Conservation (phyloP, 2,329 filamentous ascomycete genomes). For the Ophiostoma sp. region DNA sequence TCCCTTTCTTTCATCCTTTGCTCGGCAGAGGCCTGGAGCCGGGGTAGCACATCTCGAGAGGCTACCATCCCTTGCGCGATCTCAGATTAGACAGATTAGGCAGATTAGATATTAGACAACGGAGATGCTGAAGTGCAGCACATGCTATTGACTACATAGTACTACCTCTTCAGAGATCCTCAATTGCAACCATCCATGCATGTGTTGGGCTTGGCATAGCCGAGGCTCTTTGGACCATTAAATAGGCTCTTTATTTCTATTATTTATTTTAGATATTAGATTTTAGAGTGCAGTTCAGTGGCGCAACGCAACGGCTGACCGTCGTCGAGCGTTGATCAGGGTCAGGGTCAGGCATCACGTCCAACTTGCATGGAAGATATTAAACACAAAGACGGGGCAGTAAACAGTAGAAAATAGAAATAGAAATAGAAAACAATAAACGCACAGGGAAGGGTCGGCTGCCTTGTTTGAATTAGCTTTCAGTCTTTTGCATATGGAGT, state of each 20-base stretch:
- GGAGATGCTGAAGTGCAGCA: too few species aligned
- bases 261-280: not conserved
- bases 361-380: not conserved
- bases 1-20: not conserved
- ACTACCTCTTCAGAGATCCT: not conserved
- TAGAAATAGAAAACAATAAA: not conserved
- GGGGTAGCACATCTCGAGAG: not conserved
- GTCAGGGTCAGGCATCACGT: not conserved
- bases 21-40: not conserved
- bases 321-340: not conserved
- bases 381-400: not conserved
- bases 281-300: not conserved
- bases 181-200: not conserved
- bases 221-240: not conserved
- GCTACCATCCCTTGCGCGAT: not conserved
- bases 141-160: not conserved
- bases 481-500: not conserved
- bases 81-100: not conserved
- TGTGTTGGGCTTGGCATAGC: not conserved
- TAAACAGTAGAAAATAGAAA: not conserved
- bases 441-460: not conserved
- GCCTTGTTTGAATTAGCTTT: not conserved
- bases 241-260: not conserved
- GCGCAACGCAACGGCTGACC: not conserved
- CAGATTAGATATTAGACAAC: too few species aligned